Evolutionary conservation across 495 filamentous ascomycete genomes (phyloP), one percentile per base, ranked within the genome.

Genomic region (Hypoxylon crocopeplum): DNA sequence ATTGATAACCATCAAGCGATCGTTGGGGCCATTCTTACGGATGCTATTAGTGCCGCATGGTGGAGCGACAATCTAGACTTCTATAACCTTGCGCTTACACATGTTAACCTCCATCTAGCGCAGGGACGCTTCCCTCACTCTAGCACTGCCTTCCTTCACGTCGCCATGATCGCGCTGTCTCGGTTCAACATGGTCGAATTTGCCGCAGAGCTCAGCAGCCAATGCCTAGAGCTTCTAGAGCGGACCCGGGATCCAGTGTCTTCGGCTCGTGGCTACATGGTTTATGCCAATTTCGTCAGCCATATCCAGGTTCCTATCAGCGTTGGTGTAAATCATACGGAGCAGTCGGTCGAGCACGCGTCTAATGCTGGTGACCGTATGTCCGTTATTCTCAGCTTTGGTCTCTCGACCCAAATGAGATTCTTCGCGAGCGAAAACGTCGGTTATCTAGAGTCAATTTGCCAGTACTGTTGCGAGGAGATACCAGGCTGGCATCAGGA

Each of bases 31-130:
- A 84, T 95, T 20, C 78, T 96, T 53, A 79, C 85, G 0, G 92
- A 96, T 69, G 85, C 90, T 7, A 81, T 89, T 52, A 84, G 85
- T 44, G 85, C 90, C n/a, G 88, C 88, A 0, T 96, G 89, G 73
- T 97, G 91, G 91, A 86, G 83, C 61, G 85, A 94, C 68, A 74
- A 78, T 13, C 64, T 90, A 17, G 81, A 84, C 19, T 96, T 92
- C 71, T 95, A 92, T 68, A 84, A 89, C 47, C 84, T 90, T 53
- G 76, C 86, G 3, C 80, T 93, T 8, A 79, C 86, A 44, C 86
- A 92, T 77, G 75, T 93, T 62, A 80, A 87, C 37, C 80, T 86
- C 16, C 86, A 90, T 60, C 76, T 95, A 12, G 72, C 68, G 7
- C 78, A 81, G 32, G 88, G 87, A 0, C 78, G 82, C 1, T 91